Base-by-base conservation (phyloP, 2,329 filamentous ascomycete species). In the Dothistroma pini region DNA sequence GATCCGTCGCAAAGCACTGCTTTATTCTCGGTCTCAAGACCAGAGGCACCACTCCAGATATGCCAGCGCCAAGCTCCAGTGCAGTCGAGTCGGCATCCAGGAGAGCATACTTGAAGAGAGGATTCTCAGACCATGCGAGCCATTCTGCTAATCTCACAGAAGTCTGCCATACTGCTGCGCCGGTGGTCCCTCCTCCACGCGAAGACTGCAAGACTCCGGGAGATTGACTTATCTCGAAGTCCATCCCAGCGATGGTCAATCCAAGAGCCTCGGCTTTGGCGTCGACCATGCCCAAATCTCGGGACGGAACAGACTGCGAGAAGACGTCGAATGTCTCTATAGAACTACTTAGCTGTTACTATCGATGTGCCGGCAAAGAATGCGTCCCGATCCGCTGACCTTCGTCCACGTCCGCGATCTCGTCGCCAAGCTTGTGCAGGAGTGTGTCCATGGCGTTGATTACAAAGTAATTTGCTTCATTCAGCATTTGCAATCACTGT, bases 261-360 rank as follows among this genome's bases (percentile, higher is more conserved):
- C 72, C 70, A 38, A 97, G 75, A 1, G 79, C 76, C 1, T 82
- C 74, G 10, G 89, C 86, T 65, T 84, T 86, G 16, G 89, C 80
- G 74, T 96, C 88, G 65, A 97, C 78, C 76, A 97, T 95, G 71
- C 93, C 95, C 10, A 97, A 86, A 69, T 92, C 87, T 58, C 86
- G 85, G 12, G 89, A 89, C 0, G 89, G 86, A 29, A 91, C 84
- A 19, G 85, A 78, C 72, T 89, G 86, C 49, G 91, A 88, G 79
- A 96, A 97, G 58, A 97, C 82, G 41, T 93, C 78, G 72, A 96
- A 97, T 4, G 91, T 90, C 78, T 97, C 93, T 96, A 73, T 58
- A n/a, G n/a, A n/a, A n/a, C n/a, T n/a, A 60, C 57, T 59, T 60
- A 60, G 58, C 60, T 58, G 62, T 67, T 59, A 44, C 41, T 44